phyloP scores from a whole-genome alignment of 2,329 filamentous ascomycete genomes.

The Pseudopyrenochaeta lycopersici region DNA sequence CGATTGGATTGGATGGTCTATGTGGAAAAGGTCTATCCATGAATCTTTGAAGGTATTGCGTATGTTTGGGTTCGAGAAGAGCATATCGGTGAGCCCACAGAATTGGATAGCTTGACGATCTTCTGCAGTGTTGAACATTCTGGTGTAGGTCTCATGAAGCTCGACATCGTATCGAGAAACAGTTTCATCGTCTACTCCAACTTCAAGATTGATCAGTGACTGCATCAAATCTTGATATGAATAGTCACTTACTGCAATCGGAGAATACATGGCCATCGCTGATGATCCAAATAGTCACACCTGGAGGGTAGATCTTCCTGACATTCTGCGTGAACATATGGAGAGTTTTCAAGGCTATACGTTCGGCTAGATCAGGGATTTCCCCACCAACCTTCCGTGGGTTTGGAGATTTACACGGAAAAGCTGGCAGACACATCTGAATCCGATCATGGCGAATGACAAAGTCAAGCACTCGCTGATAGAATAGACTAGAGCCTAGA shows the following conservation, averaged over 20 bases:
- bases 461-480: conserved; percentile 13
- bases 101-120: conserved; percentile 15
- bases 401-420: conserved; percentile 69
- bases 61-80: conserved; percentile 5
- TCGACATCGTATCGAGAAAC: no score
- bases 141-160: no score
- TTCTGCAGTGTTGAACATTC: conserved; percentile 21
- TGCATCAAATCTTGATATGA: conserved; percentile 35
- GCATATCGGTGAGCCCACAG: conserved; percentile 17
- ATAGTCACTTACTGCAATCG: conserved; percentile 50
- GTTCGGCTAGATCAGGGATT: conserved; percentile 52
- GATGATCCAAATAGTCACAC: conserved; percentile 49
- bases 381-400: conserved; percentile 60
- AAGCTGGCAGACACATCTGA: conserved; percentile 57
- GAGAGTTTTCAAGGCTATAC: conserved; percentile 15
- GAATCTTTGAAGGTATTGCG: conserved; percentile 7
- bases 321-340: conserved; percentile 49
- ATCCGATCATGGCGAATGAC: conserved; percentile 16
- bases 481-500: conserved; percentile 12
- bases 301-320: conserved; percentile 46
- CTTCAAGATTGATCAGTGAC: no score
- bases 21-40: no score
- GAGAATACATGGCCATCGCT: conserved; percentile 51
- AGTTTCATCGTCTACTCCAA: no score
- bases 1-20: no score